phyloP scores from a whole-genome alignment of 2,329 filamentous ascomycete species.

The Aspergillus fructus region DNA sequence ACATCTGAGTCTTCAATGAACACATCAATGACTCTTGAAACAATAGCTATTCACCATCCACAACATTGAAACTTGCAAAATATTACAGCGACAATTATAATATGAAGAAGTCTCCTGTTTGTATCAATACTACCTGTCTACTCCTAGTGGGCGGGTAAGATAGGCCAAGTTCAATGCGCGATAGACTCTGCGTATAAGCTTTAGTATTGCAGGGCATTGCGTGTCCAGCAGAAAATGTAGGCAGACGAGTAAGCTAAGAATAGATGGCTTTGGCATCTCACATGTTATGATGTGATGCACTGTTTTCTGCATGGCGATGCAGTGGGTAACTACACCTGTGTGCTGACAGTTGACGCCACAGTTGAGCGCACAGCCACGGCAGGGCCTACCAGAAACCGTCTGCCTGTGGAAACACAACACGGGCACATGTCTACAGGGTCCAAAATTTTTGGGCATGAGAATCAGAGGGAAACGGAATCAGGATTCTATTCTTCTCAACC shows the following conservation, averaged over 20 bases:
- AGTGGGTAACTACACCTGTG: not conserved
- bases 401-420: not conserved
- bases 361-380: not conserved
- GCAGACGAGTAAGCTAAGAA: slow-evolving; percentile 4
- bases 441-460: not conserved
- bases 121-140: no score
- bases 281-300: not conserved
- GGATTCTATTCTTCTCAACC: not conserved
- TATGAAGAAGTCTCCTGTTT: no score
- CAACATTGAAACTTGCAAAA: no score
- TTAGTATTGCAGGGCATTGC: not conserved
- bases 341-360: not conserved
- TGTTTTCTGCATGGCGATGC: not conserved
- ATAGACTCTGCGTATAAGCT: not conserved
- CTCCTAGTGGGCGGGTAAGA: no score
- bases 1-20: no score
- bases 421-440: not conserved
- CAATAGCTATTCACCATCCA: not conserved
- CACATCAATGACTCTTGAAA: no score
- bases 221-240: not conserved
- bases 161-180: no score
- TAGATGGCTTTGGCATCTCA: not conserved
- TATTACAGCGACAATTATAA: no score
- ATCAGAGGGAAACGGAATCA: not conserved
- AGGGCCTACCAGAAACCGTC: not conserved